phyloP scores from a whole-genome alignment of 225 moss, liverwort and hornwort genomes.

The Bryoerythrophyllum caledonicum region DNA sequence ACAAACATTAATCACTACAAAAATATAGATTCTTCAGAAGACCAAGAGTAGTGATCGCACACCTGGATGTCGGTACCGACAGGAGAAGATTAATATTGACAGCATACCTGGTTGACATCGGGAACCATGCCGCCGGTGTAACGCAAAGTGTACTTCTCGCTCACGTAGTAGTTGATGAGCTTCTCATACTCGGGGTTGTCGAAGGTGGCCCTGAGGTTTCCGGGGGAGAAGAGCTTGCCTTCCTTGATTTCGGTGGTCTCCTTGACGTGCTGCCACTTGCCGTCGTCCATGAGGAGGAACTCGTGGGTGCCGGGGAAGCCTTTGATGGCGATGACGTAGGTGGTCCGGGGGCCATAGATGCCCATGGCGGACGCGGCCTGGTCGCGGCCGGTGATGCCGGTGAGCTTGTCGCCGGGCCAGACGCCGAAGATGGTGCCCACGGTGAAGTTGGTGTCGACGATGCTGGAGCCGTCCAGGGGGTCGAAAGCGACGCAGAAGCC shows the following conservation, averaged over 20 bases:
- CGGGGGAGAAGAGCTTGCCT: slow-evolving; percentile 95
- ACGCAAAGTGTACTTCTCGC: slow-evolving; percentile 94
- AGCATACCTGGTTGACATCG: slow-evolving; percentile 61
- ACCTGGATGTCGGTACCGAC: not conserved
- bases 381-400: slow-evolving; percentile 79
- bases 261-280: slow-evolving; percentile 94
- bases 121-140: slow-evolving; percentile 97
- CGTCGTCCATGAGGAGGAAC: slow-evolving; percentile 93
- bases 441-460: slow-evolving; percentile 99
- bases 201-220: slow-evolving; percentile 92
- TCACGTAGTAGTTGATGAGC: slow-evolving; percentile 95
- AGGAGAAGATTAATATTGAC: no score
- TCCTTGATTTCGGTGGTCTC: slow-evolving; percentile 90
- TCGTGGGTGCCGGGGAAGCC: slow-evolving; percentile 92
- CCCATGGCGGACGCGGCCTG: slow-evolving; percentile 96
- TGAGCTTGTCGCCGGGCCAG: slow-evolving; percentile 92
- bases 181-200: slow-evolving; percentile 99
- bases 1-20: not conserved
- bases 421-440: slow-evolving; percentile 99
- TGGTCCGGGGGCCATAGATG: slow-evolving; percentile 91
- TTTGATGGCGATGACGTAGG: slow-evolving; percentile 74
- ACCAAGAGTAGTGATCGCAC: not conserved
- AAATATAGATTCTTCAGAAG: not conserved
- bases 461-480: slow-evolving; percentile 96
- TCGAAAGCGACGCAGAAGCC: slow-evolving; percentile 98